Conservation (phyloP, 345 rosid genomes). For the Citrus hindsii region DNA sequence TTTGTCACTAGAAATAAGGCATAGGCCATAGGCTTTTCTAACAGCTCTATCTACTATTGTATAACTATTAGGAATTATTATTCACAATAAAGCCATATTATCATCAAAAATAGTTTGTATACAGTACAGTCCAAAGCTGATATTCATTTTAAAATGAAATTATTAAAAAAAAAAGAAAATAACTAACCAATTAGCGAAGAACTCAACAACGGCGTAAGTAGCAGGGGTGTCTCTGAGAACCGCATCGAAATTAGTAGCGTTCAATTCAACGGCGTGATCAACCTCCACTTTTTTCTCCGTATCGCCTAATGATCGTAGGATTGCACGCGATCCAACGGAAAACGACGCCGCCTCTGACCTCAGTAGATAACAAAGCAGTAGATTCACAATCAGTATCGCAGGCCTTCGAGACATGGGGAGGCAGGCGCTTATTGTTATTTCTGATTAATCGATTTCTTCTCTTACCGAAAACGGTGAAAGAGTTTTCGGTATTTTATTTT, state of each 20-base stretch:
- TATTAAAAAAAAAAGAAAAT: neutral
- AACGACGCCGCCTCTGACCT: slow-evolving; percentile 37
- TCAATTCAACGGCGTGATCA: slow-evolving; percentile 73
- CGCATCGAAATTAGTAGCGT: slow-evolving; percentile 60
- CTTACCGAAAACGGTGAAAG: neutral
- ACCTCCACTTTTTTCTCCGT: slow-evolving; percentile 14
- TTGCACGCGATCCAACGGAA: slow-evolving; percentile 54
- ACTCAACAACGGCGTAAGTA: slow-evolving; percentile 74
- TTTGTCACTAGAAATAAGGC: neutral
- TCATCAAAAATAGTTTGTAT: neutral
- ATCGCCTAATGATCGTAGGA: slow-evolving; percentile 47
- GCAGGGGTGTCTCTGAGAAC: slow-evolving; percentile 70
- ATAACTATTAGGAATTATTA: neutral
- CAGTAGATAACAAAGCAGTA: slow-evolving; percentile 17
- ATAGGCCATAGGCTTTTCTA: neutral
- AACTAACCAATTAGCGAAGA: slow-evolving; percentile 88
- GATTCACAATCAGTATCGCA: slow-evolving; percentile 32
- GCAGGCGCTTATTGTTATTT: neutral
- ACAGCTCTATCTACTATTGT: neutral
- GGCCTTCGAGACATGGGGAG: slow-evolving; percentile 48
- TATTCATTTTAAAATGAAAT: neutral
- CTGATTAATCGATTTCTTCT: neutral
- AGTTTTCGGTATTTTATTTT: neutral
- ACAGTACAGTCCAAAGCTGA: neutral
- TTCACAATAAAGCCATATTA: neutral